phyloP scores from a whole-genome alignment of 768 basidiomycete species.

The Boletus barrowsii region DNA sequence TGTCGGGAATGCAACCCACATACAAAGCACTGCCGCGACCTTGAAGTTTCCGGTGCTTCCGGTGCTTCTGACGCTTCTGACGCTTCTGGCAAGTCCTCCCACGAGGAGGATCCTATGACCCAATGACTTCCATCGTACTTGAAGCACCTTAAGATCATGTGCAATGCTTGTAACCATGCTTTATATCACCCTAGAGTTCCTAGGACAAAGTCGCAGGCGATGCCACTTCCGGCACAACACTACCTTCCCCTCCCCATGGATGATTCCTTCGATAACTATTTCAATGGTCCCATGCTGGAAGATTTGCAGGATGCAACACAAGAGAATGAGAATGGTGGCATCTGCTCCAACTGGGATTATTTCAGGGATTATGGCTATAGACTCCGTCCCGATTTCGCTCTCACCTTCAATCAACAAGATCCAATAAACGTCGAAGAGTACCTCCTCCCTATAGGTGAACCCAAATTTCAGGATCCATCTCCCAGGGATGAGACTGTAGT shows the following conservation, averaged over 20 bases:
- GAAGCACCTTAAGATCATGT: no score
- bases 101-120: not conserved
- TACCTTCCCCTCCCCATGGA: no score
- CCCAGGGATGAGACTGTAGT: not conserved
- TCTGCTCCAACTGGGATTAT: conserved; percentile 1
- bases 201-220: no score
- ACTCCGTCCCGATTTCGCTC: conserved; percentile 1
- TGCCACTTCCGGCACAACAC: no score
- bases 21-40: not conserved
- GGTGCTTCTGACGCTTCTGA: not conserved
- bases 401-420: conserved; percentile 1
- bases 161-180: no score
- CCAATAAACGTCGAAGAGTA: not conserved
- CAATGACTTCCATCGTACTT: not conserved
- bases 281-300: no score
- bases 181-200: no score
- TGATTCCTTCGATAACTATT: no score
- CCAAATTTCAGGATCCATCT: not conserved
- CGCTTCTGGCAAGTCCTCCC: not conserved
- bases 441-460: not conserved
- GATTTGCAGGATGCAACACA: no score
- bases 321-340: no score
- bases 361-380: conserved; percentile 7
- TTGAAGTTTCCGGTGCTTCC: not conserved
- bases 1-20: not conserved